A percentile compares a stretch with the other conserved stretches of the same genome.
phyloP scores from a whole-genome alignment of 2,329 filamentous ascomycete genomes.

The Fusarium sp. region DNA sequence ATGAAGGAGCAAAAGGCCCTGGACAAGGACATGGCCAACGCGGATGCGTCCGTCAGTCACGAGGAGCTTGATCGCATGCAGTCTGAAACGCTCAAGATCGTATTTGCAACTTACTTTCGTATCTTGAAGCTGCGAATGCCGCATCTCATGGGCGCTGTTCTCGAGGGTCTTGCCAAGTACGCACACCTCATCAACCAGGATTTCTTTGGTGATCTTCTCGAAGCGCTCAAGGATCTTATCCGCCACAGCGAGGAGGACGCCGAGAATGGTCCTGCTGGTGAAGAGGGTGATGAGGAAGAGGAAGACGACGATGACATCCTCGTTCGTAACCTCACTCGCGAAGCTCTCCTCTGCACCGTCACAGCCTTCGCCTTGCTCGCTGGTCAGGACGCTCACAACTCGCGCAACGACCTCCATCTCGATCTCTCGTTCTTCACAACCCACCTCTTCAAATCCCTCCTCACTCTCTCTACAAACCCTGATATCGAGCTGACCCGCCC shows the following conservation, averaged over 20 bases:
- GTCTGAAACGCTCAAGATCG: constrained; percentile 93
- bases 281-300: constrained; percentile 64
- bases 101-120: constrained; percentile 95
- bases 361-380: constrained; percentile 97
- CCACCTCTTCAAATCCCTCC: constrained; percentile 90
- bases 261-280: constrained; percentile 59
- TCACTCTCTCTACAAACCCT: constrained; percentile 83
- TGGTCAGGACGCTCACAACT: constrained; percentile 92
- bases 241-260: constrained; percentile 76
- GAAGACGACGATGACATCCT: constrained; percentile 60
- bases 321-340: constrained; percentile 82
- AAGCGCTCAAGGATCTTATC: constrained; percentile 94
- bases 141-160: constrained; percentile 94
- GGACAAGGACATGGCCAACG: constrained; percentile 93
- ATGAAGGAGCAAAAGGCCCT: constrained; percentile 88
- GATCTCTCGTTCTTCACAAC: constrained; percentile 97
- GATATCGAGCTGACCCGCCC: constrained; percentile 83
- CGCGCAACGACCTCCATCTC: constrained; percentile 84
- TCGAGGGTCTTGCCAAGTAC: constrained; percentile 94
- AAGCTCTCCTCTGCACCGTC: constrained; percentile 92
- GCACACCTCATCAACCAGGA: constrained; percentile 98
- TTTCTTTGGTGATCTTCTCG: constrained; percentile 96
- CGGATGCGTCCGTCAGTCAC: constrained; percentile 90
- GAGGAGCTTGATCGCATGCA: constrained; percentile 96
- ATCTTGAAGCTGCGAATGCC: constrained; percentile 88